Evolutionary conservation across 2,329 filamentous ascomycete genomes (phyloP).

Genomic region (Colletotrichum sp.): DNA sequence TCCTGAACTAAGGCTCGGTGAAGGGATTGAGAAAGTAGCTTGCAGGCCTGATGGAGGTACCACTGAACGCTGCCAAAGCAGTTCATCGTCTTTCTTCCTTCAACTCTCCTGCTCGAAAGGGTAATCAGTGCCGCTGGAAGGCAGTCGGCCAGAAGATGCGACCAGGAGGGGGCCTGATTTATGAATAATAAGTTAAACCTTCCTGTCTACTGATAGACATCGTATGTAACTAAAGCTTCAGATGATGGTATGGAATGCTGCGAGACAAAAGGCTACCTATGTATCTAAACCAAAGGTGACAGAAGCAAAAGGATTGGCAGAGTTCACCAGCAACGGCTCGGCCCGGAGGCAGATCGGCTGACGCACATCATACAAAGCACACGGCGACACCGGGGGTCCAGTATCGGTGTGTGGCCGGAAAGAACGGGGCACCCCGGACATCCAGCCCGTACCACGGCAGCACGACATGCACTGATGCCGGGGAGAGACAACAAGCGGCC

Average conservation of each 20-base stretch:
- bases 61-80: rapidly evolving
- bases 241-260: neutral
- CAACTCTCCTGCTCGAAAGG: neutral
- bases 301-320: neutral
- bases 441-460: neutral
- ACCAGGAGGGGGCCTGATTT: neutral
- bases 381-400: neutral
- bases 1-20: too few relatives aligned
- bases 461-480: neutral
- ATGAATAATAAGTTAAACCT: rapidly evolving
- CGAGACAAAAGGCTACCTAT: neutral
- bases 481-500: neutral
- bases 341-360: neutral
- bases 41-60: too few relatives aligned
- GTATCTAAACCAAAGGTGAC: neutral
- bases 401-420: neutral
- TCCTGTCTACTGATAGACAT: neutral
- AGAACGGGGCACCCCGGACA: neutral
- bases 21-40: neutral
- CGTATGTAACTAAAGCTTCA: rapidly evolving
- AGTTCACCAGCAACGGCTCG: neutral
- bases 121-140: rapidly evolving
- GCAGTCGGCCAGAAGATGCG: rapidly evolving
- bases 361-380: neutral
- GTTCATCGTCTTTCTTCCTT: neutral